phyloP scores from a whole-genome alignment of 2,329 filamentous ascomycete genomes.

The Nemania sp. region DNA sequence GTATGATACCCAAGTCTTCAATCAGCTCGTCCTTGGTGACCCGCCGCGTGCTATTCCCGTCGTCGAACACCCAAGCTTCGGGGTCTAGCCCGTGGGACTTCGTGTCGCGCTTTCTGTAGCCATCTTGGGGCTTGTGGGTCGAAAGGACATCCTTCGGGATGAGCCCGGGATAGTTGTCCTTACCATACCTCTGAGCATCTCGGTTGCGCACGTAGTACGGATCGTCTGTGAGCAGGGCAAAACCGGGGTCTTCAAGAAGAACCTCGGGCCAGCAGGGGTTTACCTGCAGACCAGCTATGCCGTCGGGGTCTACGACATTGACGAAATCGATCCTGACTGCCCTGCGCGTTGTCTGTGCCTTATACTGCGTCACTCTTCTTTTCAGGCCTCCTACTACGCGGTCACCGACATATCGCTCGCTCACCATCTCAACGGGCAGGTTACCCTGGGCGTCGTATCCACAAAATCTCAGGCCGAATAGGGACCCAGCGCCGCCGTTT shows the following conservation, averaged over 20 bases:
- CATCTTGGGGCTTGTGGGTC: not conserved
- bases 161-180: not conserved
- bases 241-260: not conserved
- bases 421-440: too few species aligned
- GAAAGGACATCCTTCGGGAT: not conserved
- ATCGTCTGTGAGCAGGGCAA: not conserved
- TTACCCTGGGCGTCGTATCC: not conserved
- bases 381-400: too few species aligned
- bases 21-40: constrained; percentile 26
- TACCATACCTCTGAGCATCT: too few species aligned
- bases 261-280: not conserved
- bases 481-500: not conserved
- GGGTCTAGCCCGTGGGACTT: too few species aligned
- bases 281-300: not conserved
- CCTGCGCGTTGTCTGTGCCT: not conserved
- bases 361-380: too few species aligned
- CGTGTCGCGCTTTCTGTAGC: not conserved
- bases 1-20: constrained; percentile 51
- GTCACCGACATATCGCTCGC: too few species aligned
- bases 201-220: not conserved
- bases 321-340: not conserved
- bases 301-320: not conserved
- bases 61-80: not conserved
- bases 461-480: not conserved
- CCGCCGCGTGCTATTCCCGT: not conserved